A percentile compares a stretch with the other conserved stretches of the same genome.
phyloP scores from a whole-genome alignment of 1,284 basidiomycete species.

The Tilletia caries region DNA sequence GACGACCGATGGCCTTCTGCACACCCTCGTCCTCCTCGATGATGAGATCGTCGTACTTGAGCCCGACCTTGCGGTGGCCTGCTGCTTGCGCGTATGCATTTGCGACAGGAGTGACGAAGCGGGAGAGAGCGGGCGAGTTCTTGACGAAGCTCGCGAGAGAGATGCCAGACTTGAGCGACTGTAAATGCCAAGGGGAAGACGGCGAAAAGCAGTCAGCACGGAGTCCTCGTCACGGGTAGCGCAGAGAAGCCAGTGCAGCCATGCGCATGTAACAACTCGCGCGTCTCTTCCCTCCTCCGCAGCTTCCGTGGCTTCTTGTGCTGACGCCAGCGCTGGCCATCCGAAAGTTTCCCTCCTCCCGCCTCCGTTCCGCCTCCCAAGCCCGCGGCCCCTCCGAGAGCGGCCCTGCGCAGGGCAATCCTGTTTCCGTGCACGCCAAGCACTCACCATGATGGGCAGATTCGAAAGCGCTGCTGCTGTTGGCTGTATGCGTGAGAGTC shows the following conservation, averaged over 20 bases:
- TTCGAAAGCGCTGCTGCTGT: not conserved
- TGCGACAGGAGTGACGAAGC: constrained; percentile 73
- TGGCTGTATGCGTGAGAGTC: not conserved
- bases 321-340: no score
- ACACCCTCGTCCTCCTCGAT: constrained; percentile 80
- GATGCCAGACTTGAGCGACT: constrained; percentile 56
- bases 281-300: no score
- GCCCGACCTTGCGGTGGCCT: constrained; percentile 83
- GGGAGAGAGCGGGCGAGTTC: constrained; percentile 66
- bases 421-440: no score
- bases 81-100: constrained; percentile 76
- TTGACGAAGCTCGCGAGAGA: constrained; percentile 76
- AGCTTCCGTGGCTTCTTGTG: no score
- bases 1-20: constrained; percentile 78
- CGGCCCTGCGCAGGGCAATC: no score
- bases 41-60: constrained; percentile 92
- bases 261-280: no score
- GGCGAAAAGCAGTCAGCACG: not conserved
- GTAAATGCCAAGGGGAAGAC: not conserved
- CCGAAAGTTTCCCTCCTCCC: no score
- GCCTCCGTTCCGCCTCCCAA: no score
- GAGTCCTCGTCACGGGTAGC: no score
- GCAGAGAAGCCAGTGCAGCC: no score
- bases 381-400: no score
- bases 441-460: constrained; percentile 5